Conservation (phyloP, 192 early-diverging fungal species). For the Umbelopsis ramanniana region DNA sequence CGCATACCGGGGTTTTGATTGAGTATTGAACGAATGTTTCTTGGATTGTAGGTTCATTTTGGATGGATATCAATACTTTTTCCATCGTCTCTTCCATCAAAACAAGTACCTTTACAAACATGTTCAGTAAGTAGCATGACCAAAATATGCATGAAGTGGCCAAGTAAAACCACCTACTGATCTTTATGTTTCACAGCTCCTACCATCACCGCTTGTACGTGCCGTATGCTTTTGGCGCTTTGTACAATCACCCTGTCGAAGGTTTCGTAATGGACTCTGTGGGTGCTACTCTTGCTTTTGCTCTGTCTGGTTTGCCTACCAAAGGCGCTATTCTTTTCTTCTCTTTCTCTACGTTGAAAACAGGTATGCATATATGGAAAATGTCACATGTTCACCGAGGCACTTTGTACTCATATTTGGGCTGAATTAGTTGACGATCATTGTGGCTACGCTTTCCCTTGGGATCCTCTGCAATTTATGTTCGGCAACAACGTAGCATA, state of each 20-base stretch:
- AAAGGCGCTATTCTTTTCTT: constrained; percentile 71
- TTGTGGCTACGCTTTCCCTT: constrained; percentile 79
- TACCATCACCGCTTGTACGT: constrained; percentile 78
- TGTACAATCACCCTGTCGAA: constrained; percentile 85
- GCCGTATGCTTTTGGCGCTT: constrained; percentile 79
- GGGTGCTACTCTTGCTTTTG: constrained; percentile 65
- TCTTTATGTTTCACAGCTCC: constrained; percentile 29
- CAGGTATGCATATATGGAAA: constrained; percentile 34
- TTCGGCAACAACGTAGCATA: constrained; percentile 76
- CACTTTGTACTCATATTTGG: neutral
- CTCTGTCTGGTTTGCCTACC: constrained; percentile 70
- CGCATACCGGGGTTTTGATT: neutral
- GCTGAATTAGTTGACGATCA: constrained; percentile 72
- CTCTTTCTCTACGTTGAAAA: constrained; percentile 76
- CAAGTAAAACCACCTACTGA: neutral
- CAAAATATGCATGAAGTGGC: neutral
- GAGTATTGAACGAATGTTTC: neutral
- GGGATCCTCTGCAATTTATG: constrained; percentile 69
- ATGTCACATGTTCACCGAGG: neutral
- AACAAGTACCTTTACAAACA: constrained; percentile 73
- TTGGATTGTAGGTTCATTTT: constrained; percentile 46
- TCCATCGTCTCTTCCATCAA: constrained; percentile 74
- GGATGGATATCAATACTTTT: constrained; percentile 69
- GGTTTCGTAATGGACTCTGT: constrained; percentile 77
- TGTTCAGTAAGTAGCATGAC: constrained; percentile 53